phyloP scores from a whole-genome alignment of 192 early-diverging fungal species.

The Lunasporangiospora selenospora region DNA sequence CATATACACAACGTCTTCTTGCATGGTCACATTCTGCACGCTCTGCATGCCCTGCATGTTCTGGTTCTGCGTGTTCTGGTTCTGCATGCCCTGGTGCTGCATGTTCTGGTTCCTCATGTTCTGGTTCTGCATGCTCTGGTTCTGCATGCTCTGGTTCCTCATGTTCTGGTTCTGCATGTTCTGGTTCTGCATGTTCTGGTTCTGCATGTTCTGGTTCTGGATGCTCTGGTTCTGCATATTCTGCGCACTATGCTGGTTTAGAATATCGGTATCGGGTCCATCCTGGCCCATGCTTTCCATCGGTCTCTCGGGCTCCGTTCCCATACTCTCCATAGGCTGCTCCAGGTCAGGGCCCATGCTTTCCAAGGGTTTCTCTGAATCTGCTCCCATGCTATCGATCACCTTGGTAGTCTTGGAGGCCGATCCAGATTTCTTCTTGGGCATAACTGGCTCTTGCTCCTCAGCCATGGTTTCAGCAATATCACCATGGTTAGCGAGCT shows the following conservation, averaged over 20 bases:
- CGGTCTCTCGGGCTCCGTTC: slow-evolving; percentile 25
- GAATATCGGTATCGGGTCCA: slow-evolving; percentile 1
- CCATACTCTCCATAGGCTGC: slow-evolving; percentile 39
- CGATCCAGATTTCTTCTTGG: too few relatives aligned
- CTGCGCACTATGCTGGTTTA: background rate
- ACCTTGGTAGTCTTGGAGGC: slow-evolving; percentile 1
- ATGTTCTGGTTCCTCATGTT: slow-evolving; percentile 10
- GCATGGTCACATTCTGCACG: too few relatives aligned
- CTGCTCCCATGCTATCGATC: slow-evolving; percentile 23
- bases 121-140: too few relatives aligned
- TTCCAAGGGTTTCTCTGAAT: slow-evolving; percentile 33
- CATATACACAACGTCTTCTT: too few relatives aligned
- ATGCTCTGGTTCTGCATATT: background rate
- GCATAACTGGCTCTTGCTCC: background rate
- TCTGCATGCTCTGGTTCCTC: background rate
- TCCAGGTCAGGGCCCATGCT: slow-evolving; percentile 46
- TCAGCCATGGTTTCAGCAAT: slow-evolving; percentile 40
- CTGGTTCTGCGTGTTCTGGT: slow-evolving; percentile 18
- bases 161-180: background rate
- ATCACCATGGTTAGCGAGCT: slow-evolving; percentile 10
- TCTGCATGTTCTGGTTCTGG: too few relatives aligned
- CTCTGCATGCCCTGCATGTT: too few relatives aligned
- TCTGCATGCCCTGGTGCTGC: slow-evolving; percentile 17
- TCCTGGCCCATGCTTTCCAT: slow-evolving; percentile 44
- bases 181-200: background rate